Evolutionary conservation across 495 filamentous ascomycete species (phyloP).

Genomic region (Daldinia caldariorum): DNA sequence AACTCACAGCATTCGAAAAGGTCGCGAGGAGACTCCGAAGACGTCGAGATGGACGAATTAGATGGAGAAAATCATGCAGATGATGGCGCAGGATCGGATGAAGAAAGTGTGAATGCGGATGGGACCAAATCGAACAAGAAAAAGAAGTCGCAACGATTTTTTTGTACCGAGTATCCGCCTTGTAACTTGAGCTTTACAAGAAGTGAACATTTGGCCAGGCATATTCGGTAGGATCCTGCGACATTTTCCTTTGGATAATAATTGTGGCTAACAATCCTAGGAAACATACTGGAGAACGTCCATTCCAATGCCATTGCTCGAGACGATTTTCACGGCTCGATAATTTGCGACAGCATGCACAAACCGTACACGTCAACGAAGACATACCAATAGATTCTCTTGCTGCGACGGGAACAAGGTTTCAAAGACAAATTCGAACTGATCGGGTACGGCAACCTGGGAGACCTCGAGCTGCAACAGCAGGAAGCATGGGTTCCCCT

Average conservation of each 20-base stretch:
- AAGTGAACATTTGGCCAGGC: constrained; percentile 93
- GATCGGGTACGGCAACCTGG: constrained; percentile 73
- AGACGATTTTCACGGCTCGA: constrained; percentile 96
- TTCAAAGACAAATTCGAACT: constrained; percentile 92
- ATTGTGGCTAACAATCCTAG: constrained; percentile 58
- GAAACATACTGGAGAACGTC: constrained; percentile 97
- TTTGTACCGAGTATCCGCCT: constrained; percentile 95
- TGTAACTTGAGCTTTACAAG: constrained; percentile 95
- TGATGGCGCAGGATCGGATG: constrained; percentile 78
- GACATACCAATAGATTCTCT: constrained; percentile 94
- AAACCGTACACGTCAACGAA: constrained; percentile 97
- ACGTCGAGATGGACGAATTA: constrained; percentile 80
- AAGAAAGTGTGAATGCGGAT: constrained; percentile 73
- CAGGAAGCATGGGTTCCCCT: constrained; percentile 68
- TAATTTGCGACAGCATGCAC: constrained; percentile 95
- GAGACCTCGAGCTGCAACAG: constrained; percentile 79
- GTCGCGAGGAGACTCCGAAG: constrained; percentile 72
- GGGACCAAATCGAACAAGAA: constrained; percentile 79
- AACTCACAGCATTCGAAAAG: constrained; percentile 70
- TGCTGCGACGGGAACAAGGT: constrained; percentile 91
- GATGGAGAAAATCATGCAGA: constrained; percentile 63
- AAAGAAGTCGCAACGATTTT: constrained; percentile 97
- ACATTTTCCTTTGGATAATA: not conserved
- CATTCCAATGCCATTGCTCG: constrained; percentile 96
- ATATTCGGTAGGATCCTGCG: constrained; percentile 75